Conservation (phyloP, 1,139 yeast genomes). For the Zhuliangozyma blackwelliae region DNA sequence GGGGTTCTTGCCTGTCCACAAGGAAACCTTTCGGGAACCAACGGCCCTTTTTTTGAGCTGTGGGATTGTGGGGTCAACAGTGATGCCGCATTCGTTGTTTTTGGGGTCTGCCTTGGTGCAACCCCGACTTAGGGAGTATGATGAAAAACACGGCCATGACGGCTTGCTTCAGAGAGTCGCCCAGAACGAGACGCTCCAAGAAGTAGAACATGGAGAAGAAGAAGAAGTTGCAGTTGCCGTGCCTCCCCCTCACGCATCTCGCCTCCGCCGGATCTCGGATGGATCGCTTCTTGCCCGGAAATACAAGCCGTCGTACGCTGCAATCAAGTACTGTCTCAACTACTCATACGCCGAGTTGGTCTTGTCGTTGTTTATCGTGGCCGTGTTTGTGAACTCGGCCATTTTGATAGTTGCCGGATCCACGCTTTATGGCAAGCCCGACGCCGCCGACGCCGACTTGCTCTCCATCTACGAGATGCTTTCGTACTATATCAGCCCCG, state of each 20-base stretch:
- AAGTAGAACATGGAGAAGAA: too few species aligned
- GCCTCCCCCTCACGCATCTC: constrained; percentile 4
- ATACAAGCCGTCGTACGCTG: constrained; percentile 63
- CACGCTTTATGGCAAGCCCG: constrained; percentile 57
- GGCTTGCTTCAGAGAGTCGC: too few species aligned
- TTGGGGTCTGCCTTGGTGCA: constrained; percentile 76
- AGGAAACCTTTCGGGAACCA: constrained; percentile 46
- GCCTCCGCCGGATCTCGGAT: constrained; percentile 30
- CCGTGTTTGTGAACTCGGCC: constrained; percentile 71
- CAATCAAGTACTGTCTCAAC: constrained; percentile 60
- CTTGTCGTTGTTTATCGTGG: constrained; percentile 62
- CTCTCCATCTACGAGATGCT: constrained; percentile 69
- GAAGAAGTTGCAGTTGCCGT: constrained; percentile 2
- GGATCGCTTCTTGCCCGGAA: constrained; percentile 27
- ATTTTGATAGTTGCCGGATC: constrained; percentile 73
- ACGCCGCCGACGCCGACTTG: constrained; percentile 66
- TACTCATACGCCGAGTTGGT: constrained; percentile 66
- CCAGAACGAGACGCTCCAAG: too few species aligned
- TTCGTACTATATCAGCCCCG: constrained; percentile 55
- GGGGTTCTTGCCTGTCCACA: constrained; percentile 57
- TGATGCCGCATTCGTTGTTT: constrained; percentile 77
- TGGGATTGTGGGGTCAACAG: constrained; percentile 78
- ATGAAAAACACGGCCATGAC: constrained; percentile 40
- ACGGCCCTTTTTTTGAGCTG: constrained; percentile 63
- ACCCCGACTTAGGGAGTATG: constrained; percentile 65